Evolutionary conservation across 2,329 filamentous ascomycete genomes (phyloP).

Genomic region (Orbilia blumenaviensis): DNA sequence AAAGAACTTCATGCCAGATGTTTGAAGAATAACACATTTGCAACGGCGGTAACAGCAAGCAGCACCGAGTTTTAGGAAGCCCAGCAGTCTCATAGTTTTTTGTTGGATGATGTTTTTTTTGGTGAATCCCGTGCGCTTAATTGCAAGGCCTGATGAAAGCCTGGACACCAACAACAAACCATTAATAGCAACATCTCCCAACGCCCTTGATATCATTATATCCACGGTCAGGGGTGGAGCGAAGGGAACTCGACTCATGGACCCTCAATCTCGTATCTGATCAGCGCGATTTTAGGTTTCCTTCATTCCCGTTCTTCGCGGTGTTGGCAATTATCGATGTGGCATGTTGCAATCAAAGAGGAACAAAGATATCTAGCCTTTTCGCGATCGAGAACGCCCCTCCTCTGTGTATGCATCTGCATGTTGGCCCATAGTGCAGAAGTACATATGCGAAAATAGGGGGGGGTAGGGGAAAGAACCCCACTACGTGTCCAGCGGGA

Average conservation of each 20-base stretch:
- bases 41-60: background rate
- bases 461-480: background rate
- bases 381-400: background rate
- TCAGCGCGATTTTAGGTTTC: conserved; percentile 1
- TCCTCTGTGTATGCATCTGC: no score
- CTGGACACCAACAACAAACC: background rate
- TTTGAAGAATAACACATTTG: background rate
- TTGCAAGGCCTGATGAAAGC: background rate
- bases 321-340: conserved; percentile 7
- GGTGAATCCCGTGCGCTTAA: conserved; percentile 5
- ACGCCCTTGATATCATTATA: conserved; percentile 9
- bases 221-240: conserved; percentile 1
- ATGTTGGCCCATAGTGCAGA: no score
- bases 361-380: background rate
- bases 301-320: conserved; percentile 9
- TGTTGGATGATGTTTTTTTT: background rate
- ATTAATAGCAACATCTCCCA: conserved; percentile 30
- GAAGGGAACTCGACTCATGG: background rate
- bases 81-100: background rate
- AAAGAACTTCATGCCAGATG: conserved; percentile 8
- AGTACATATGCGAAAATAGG: conserved; percentile 13
- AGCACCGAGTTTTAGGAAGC: background rate
- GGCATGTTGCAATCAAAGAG: conserved; percentile 22
- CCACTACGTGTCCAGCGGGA: background rate
- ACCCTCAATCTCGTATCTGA: background rate